Evolutionary conservation across 805 yeast genomes (phyloP), one percentile per base, ranked within the genome.

Genomic region (Starmera caribaea): DNA sequence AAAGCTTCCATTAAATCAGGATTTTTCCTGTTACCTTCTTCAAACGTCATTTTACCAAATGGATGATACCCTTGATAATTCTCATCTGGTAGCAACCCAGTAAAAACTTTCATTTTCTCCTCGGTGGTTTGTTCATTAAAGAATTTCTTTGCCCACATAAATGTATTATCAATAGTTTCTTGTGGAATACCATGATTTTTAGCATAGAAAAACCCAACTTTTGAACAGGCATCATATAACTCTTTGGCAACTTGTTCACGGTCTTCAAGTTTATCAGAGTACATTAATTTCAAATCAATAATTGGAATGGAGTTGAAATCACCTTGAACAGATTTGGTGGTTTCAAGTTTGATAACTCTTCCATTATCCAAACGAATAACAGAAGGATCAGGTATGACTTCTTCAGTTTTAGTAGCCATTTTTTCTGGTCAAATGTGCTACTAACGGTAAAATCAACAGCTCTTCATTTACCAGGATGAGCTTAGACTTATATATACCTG

Each of bases 1-100:
- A 57, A 57, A 0, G 61, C 58, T 37, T 61, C 65, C 39, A 51
- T 54, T 34, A 57, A 52, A 38, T 58, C 65, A 11, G 36, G 43
- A 32, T 30, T 37, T 30, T 41, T 41, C 36, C 44, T 44, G 26
- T 38, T 41, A n/a, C 36, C 39, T 30, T 35, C 37, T 16, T 35
- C 37, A 35, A 35, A 35, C 9, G 37, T 16, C 13, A 16, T 27
- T 35, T 27, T 29, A 9, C 37, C 37, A 35, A 45, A 35, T 12
- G 45, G 43, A 34, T 37, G 52, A 38, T 50, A 51, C 5, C 55
- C 55, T 36, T 41, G 44, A 31, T 39, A 51, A 29, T 35, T 35
- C 13, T 43, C 47, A 8, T 35, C 39, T 2, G 52, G 49, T 24
- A 49, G 36, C 8, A 35, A 34, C 2, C 42, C 51, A 5, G 55